Evolutionary conservation across 2,329 filamentous ascomycete species (phyloP).

Genomic region (Fusarium sterilihyphosum): DNA sequence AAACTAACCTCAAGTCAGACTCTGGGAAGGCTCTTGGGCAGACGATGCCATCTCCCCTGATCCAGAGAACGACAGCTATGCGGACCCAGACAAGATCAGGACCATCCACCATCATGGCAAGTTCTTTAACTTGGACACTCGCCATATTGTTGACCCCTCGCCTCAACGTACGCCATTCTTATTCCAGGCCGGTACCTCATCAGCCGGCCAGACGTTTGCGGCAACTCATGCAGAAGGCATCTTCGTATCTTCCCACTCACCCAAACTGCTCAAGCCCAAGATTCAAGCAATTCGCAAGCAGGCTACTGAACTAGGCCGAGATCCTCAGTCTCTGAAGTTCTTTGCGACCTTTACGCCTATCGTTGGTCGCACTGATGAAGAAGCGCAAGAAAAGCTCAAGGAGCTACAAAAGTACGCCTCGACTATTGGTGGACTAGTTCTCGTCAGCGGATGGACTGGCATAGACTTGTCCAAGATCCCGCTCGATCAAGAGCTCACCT

Average conservation of each 20-base stretch:
- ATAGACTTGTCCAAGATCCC: constrained; percentile 68
- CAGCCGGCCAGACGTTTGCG: constrained; percentile 66
- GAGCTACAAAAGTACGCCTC: constrained; percentile 63
- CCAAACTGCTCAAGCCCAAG: constrained; percentile 58
- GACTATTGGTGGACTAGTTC: constrained; percentile 62
- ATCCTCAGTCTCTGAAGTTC: constrained; percentile 67
- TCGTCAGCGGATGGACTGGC: constrained; percentile 68
- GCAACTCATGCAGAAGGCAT: constrained; percentile 69
- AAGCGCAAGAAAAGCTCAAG: constrained; percentile 62
- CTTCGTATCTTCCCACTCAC: constrained; percentile 66
- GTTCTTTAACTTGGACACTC: constrained; percentile 58
- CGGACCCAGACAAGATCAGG: constrained; percentile 67
- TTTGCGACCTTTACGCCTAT: constrained; percentile 62
- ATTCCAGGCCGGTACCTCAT: constrained; percentile 68
- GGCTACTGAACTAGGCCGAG: constrained; percentile 61
- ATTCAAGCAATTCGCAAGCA: constrained; percentile 63
- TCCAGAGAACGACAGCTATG: constrained; percentile 63
- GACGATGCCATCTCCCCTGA: constrained; percentile 66
- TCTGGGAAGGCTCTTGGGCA: constrained; percentile 66
- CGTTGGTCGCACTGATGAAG: constrained; percentile 60
- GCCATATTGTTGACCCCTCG: constrained; percentile 63
- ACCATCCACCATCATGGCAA: constrained; percentile 70
- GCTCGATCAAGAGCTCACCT: constrained; percentile 66
- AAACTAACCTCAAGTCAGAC: constrained; percentile 42
- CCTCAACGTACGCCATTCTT: constrained; percentile 67